Conservation (phyloP, 78 protist species). For the Planoprotostelium fungivorum region DNA sequence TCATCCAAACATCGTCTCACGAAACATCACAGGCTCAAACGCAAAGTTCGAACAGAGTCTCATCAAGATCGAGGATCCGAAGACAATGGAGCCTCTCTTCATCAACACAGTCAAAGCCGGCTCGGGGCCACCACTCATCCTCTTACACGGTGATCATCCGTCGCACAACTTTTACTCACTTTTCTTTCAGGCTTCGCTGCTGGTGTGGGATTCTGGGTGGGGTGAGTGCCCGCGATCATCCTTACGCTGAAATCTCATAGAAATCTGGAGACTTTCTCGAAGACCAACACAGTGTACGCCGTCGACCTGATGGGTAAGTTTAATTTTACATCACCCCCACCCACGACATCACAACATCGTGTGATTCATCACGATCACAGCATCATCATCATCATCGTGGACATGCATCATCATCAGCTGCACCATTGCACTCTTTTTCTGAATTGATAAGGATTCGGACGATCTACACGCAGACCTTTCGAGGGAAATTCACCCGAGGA, state of each 20-base stretch:
- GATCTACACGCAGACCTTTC: not conserved
- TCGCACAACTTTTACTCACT: not conserved
- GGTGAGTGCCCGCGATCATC: not conserved
- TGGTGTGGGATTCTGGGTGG: not conserved
- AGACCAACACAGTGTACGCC: not conserved
- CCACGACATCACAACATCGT: no score
- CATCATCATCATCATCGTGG: no score
- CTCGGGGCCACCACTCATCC: not conserved
- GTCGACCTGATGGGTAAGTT: not conserved
- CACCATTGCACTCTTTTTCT: not conserved
- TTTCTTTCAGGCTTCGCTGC: not conserved
- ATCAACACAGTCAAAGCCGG: not conserved
- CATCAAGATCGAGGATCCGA: not conserved
- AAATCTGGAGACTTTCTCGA: not conserved
- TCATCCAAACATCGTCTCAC: not conserved
- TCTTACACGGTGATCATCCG: not conserved
- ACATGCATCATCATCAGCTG: no score
- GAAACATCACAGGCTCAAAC: not conserved
- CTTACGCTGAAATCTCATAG: not conserved
- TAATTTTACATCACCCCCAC: no score
- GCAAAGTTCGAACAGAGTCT: not conserved
- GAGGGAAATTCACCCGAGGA: not conserved
- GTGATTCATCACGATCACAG: no score
- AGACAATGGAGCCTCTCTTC: not conserved
- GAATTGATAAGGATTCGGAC: not conserved